phyloP scores from a whole-genome alignment of 2,329 filamentous ascomycete species.

The Geosmithia putterillii region DNA sequence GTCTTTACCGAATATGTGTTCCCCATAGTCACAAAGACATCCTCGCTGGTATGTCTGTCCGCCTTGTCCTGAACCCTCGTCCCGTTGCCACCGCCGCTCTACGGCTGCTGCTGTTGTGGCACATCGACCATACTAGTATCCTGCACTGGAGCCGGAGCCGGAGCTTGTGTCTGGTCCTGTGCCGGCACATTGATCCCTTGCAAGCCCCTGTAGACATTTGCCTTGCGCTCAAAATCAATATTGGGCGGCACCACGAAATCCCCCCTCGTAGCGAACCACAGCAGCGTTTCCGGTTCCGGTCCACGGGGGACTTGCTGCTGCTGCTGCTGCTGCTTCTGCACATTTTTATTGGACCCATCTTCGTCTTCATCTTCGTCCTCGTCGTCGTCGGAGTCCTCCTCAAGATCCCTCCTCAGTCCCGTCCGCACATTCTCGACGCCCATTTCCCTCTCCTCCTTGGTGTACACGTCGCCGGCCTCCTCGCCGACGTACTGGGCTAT shows the following conservation, averaged over 20 bases:
- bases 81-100: neutral
- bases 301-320: conserved; percentile 14
- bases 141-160: neutral
- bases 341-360: conserved; percentile 21
- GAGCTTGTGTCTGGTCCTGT: neutral
- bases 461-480: conserved; percentile 51
- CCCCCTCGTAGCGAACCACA: conserved; percentile 32
- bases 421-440: conserved; percentile 62
- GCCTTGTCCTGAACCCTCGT: too few relatives aligned
- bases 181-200: conserved; percentile 20
- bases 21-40: too few relatives aligned
- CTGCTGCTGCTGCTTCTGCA: conserved; percentile 3
- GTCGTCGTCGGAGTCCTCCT: conserved; percentile 40
- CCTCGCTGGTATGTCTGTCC: too few relatives aligned
- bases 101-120: neutral
- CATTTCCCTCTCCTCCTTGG: conserved; percentile 52
- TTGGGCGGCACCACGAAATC: conserved; percentile 31
- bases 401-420: conserved; percentile 46
- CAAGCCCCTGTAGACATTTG: conserved; percentile 15
- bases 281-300: conserved; percentile 31
- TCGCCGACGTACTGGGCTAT: conserved; percentile 28
- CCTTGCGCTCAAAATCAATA: conserved; percentile 27
- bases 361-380: conserved; percentile 43
- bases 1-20: too few relatives aligned
- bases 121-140: too few relatives aligned